These are phyloP conservation scores for Colletotrichum australisinense DNA, from an alignment of 2,329 filamentous ascomycete species.

Conservation along the genomic window DNA sequence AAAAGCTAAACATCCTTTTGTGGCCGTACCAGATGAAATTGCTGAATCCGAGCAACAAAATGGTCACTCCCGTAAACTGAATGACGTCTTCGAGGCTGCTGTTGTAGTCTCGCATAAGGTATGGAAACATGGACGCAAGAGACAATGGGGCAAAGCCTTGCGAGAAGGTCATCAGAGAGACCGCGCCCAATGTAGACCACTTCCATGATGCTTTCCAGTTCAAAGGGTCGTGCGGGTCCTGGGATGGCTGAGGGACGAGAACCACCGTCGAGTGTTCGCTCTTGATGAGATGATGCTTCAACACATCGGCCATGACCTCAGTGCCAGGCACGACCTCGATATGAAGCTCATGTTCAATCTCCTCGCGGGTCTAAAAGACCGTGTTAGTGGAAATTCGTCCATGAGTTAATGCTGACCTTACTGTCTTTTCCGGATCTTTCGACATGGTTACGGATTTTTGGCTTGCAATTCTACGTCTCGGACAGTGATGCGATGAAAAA, in stretches of 20 bases:
- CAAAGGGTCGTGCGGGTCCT: neutral
- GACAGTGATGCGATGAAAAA: neutral
- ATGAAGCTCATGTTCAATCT: slow-evolving; percentile 38
- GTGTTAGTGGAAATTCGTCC: neutral
- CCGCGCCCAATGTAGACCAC: slow-evolving; percentile 44
- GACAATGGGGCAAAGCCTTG: slow-evolving; percentile 55
- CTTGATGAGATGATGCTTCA: slow-evolving; percentile 73
- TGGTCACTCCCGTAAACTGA: slow-evolving; percentile 54
- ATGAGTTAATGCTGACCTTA: neutral
- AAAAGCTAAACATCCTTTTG: neutral
- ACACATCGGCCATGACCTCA: slow-evolving; percentile 63
- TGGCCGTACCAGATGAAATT: neutral
- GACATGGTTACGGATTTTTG: neutral
- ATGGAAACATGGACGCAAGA: slow-evolving; percentile 66
- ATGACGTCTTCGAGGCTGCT: slow-evolving; percentile 62
- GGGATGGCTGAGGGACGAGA: slow-evolving; percentile 57
- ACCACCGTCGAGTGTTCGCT: slow-evolving; percentile 55
- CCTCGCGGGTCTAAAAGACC: neutral
- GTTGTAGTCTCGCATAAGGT: slow-evolving; percentile 66
- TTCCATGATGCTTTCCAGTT: slow-evolving; percentile 53
- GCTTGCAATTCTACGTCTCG: neutral
- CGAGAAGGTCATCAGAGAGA: slow-evolving; percentile 53
- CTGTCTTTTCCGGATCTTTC: neutral
- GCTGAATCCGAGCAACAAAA: neutral
- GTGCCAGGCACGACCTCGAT: slow-evolving; percentile 48